Percentiles rank a stretch among this genome's conserved stretches.
Evolutionary conservation across 345 rosid genomes (phyloP).

Genomic region (Toxicodendron radicans): DNA sequence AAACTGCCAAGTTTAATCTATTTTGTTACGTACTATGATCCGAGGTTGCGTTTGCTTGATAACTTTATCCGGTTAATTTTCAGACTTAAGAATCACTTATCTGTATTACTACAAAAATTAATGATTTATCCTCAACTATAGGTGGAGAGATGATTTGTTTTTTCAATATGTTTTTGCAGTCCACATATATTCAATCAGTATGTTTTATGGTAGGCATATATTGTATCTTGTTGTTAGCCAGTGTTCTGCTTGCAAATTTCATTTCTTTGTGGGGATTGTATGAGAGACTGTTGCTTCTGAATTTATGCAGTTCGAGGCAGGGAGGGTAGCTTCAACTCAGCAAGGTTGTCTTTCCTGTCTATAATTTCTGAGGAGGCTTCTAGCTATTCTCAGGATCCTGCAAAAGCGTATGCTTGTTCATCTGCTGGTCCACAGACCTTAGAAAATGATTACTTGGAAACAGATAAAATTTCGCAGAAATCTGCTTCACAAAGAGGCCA

Average conservation of each 20-base stretch:
- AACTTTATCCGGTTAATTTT: not conserved
- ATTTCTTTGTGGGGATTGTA: not conserved
- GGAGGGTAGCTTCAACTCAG: slow-evolving; percentile 37
- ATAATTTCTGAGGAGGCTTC: slow-evolving; percentile 43
- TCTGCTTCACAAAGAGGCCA: slow-evolving; percentile 21
- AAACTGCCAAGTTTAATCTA: not conserved
- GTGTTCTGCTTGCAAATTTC: not conserved
- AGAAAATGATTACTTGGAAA: slow-evolving; percentile 33
- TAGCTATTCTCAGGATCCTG: slow-evolving; percentile 29
- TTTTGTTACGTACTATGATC: not conserved
- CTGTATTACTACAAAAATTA: too few relatives aligned
- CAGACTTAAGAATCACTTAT: not conserved
- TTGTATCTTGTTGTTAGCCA: not conserved
- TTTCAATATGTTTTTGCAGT: not conserved
- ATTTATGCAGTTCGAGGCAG: slow-evolving; percentile 47
- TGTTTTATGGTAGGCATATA: not conserved
- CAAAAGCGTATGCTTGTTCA: slow-evolving; percentile 33
- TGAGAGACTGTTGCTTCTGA: slow-evolving; percentile 9
- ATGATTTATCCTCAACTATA: too few relatives aligned
- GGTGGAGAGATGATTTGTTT: too few relatives aligned
- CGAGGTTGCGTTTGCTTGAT: not conserved
- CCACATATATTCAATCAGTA: not conserved
- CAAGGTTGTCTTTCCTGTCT: slow-evolving; percentile 46
- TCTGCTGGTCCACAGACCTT: slow-evolving; percentile 36
- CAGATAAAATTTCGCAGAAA: slow-evolving; percentile 36